A percentile compares a stretch with the other conserved stretches of the same genome.
Evolutionary conservation across 306 rosid genomes (phyloP).

Genomic region (Morella rubra): DNA sequence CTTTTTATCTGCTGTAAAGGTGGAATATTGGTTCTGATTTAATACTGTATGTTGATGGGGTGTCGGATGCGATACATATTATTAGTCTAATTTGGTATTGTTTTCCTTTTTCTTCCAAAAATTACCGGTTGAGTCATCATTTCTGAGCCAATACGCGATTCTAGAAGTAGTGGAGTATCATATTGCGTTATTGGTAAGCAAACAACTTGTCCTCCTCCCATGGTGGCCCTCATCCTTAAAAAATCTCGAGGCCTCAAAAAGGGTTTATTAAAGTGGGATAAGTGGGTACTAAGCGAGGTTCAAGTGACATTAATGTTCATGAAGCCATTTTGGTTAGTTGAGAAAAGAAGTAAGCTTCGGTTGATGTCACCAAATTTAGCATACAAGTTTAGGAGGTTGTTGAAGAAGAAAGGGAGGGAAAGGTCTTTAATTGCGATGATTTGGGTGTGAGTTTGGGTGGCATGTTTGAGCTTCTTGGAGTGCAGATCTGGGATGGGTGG

Average conservation of each 20-base stretch:
- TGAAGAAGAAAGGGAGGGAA: conserved; percentile 41
- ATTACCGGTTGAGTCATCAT: neutral
- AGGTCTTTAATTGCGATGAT: conserved; percentile 27
- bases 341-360: conserved; percentile 27
- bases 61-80: neutral
- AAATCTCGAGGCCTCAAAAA: conserved; percentile 34
- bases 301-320: conserved; percentile 47
- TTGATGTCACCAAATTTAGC: conserved; percentile 42
- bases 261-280: conserved; percentile 38
- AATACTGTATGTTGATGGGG: neutral
- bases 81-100: conserved; percentile 6
- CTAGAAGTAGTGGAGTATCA: too few relatives aligned
- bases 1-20: conserved; percentile 12
- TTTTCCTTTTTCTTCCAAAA: neutral
- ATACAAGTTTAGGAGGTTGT: conserved; percentile 37
- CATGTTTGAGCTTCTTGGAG: conserved; percentile 29
- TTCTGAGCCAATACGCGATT: neutral
- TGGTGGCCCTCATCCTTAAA: conserved; percentile 24
- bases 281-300: conserved; percentile 54
- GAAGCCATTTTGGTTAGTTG: conserved; percentile 10
- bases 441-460: conserved; percentile 46
- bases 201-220: neutral
- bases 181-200: neutral
- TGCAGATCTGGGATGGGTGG: conserved; percentile 25
- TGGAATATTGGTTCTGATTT: conserved; percentile 16